Evolutionary conservation across 139 green algal species (phyloP).

Genomic region (Tetradesmus obliquus): DNA sequence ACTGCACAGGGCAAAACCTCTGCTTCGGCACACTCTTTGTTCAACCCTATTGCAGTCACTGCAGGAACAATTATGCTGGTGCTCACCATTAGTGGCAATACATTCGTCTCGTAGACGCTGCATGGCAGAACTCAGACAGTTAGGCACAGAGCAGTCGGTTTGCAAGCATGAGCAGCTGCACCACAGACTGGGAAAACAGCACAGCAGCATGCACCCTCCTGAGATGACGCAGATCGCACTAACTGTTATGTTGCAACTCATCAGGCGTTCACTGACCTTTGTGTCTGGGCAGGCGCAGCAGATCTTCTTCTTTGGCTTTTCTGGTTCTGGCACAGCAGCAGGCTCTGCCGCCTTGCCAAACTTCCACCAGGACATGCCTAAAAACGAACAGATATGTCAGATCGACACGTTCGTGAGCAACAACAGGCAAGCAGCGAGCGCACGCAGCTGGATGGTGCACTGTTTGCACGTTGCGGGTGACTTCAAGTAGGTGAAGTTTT

Average conservation of each 20-base stretch:
- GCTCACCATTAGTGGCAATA: conserved; percentile 70
- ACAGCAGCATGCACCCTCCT: not conserved
- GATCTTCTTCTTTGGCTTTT: conserved; percentile 88
- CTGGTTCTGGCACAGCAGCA: conserved; percentile 17
- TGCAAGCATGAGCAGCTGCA: not conserved
- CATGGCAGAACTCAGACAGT: not conserved
- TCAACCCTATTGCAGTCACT: no score
- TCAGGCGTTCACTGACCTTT: conserved; percentile 68
- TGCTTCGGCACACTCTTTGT: no score
- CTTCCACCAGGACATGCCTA: conserved; percentile 28
- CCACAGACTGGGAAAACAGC: not conserved
- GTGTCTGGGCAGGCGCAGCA: conserved; percentile 96
- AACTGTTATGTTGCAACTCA: not conserved
- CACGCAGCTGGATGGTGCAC: no score
- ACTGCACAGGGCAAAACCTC: no score
- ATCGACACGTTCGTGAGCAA: not conserved
- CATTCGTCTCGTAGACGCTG: conserved; percentile 78
- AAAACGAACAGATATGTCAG: not conserved
- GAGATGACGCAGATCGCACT: not conserved
- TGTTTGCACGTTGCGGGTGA: no score
- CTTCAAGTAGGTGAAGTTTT: no score
- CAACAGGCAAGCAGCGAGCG: not conserved
- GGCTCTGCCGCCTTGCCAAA: conserved; percentile 39
- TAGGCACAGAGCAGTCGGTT: not conserved
- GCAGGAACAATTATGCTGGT: not conserved